Conservation (phyloP, 805 yeast species). For the Candida taoyuanica region DNA sequence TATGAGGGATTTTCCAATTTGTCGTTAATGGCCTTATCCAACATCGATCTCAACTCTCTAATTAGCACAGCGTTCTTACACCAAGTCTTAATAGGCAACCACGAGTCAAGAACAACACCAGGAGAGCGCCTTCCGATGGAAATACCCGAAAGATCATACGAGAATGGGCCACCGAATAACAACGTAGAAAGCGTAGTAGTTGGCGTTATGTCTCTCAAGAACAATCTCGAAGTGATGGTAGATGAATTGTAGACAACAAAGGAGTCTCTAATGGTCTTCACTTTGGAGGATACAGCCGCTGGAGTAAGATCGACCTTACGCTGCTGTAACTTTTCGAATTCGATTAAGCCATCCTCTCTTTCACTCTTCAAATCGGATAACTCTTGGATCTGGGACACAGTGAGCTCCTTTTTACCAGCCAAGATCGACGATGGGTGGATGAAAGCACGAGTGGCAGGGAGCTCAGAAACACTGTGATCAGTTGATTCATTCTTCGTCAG, state of each 20-base stretch:
- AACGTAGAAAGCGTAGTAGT: slow-evolving; percentile 64
- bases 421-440: slow-evolving; percentile 82
- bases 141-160: slow-evolving; percentile 46
- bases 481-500: slow-evolving; percentile 9
- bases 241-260: slow-evolving; percentile 63
- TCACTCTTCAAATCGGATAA: slow-evolving; percentile 25
- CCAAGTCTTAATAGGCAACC: slow-evolving; percentile 92
- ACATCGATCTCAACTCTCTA: slow-evolving; percentile 57
- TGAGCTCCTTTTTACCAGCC: slow-evolving; percentile 40
- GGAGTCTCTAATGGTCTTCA: slow-evolving; percentile 40
- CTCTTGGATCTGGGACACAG: slow-evolving; percentile 25
- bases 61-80: slow-evolving; percentile 87
- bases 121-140: slow-evolving; percentile 55
- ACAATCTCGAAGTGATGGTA: slow-evolving; percentile 62
- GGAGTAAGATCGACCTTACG: slow-evolving; percentile 39
- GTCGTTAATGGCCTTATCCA: slow-evolving; percentile 64
- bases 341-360: slow-evolving; percentile 39
- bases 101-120: slow-evolving; percentile 79
- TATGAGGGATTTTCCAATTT: slow-evolving; percentile 50
- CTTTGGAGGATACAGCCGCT: slow-evolving; percentile 18
- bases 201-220: slow-evolving; percentile 75
- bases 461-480: slow-evolving; percentile 21
- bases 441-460: slow-evolving; percentile 70
- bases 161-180: slow-evolving; percentile 75
- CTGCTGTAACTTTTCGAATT: slow-evolving; percentile 28